These are phyloP conservation scores for Linanthus parryae DNA, from an alignment of 148 eudicot species.

Conservation along the genomic window DNA sequence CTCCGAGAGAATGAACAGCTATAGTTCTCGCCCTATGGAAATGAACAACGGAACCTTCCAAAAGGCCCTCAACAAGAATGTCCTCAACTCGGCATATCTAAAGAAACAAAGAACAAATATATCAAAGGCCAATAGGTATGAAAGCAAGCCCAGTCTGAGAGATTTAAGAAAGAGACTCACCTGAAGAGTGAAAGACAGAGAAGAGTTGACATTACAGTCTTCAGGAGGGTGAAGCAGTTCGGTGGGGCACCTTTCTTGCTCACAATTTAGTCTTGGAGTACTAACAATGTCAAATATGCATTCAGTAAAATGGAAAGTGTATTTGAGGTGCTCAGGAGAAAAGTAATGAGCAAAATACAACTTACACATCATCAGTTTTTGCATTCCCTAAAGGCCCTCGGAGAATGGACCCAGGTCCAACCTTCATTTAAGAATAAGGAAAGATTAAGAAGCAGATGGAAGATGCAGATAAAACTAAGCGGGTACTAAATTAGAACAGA, in stretches of 20 bases:
- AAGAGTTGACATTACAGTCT: constrained; percentile 95
- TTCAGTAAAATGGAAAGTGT: constrained; percentile 4
- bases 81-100: constrained; percentile 98
- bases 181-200: constrained; percentile 89
- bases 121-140: neutral
- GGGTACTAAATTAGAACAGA: too few species aligned
- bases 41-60: constrained; percentile 92
- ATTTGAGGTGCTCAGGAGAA: neutral
- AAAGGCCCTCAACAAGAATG: constrained; percentile 70
- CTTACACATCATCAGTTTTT: constrained; percentile 64
- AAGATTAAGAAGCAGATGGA: constrained; percentile 8
- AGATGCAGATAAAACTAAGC: neutral
- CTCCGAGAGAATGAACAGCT: constrained; percentile 54
- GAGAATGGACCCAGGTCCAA: constrained; percentile 85
- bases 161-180: constrained; percentile 24
- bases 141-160: too few species aligned
- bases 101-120: neutral
- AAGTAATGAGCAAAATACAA: neutral
- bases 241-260: constrained; percentile 59
- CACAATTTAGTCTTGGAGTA: constrained; percentile 81
- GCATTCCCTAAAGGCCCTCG: constrained; percentile 75
- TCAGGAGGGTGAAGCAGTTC: constrained; percentile 95
- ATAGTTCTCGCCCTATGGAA: constrained; percentile 85
- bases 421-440: constrained; percentile 31
- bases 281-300: constrained; percentile 41